Conservation (phyloP, 768 basidiomycete genomes). For the Lactarius tabidus region DNA sequence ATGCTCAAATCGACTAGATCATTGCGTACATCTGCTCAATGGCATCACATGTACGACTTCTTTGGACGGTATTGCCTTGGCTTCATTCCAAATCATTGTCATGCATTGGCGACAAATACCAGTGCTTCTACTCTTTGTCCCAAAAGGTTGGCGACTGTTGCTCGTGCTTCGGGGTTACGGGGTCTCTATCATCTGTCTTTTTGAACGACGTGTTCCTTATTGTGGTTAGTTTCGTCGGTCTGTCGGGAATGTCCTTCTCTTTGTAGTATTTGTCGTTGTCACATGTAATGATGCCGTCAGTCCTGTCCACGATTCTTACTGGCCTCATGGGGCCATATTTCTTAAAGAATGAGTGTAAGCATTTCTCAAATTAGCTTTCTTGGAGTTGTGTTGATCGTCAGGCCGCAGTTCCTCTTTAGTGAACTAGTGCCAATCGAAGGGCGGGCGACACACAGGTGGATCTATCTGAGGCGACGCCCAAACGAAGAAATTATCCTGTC, state of each 20-base stretch:
- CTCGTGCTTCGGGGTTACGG: slow-evolving; percentile 57
- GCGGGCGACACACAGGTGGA: not conserved
- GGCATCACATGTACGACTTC: slow-evolving; percentile 42
- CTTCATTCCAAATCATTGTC: not conserved
- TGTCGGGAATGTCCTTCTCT: slow-evolving; percentile 65
- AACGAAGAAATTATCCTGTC: slow-evolving; percentile 54
- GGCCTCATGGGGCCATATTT: slow-evolving; percentile 56
- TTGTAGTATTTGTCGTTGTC: slow-evolving; percentile 72
- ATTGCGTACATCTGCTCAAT: slow-evolving; percentile 53
- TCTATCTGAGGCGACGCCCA: slow-evolving; percentile 25
- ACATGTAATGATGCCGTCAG: slow-evolving; percentile 73
- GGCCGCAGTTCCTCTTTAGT: slow-evolving; percentile 72
- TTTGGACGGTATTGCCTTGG: not conserved
- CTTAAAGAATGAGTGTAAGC: slow-evolving; percentile 64
- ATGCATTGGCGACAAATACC: slow-evolving; percentile 42
- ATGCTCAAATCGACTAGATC: slow-evolving; percentile 31
- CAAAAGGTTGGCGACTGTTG: slow-evolving; percentile 58
- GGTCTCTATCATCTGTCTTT: slow-evolving; percentile 45
- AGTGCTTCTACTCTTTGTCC: slow-evolving; percentile 61
- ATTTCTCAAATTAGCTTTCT: too few relatives aligned
- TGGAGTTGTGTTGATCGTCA: slow-evolving; percentile 78
- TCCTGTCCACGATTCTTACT: slow-evolving; percentile 64
- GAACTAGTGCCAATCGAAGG: not conserved
- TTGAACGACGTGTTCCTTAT: not conserved
- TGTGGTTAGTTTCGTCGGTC: slow-evolving; percentile 53